Base-by-base conservation (phyloP, 2,329 filamentous ascomycete species). In the Diaporthe amygdali region DNA sequence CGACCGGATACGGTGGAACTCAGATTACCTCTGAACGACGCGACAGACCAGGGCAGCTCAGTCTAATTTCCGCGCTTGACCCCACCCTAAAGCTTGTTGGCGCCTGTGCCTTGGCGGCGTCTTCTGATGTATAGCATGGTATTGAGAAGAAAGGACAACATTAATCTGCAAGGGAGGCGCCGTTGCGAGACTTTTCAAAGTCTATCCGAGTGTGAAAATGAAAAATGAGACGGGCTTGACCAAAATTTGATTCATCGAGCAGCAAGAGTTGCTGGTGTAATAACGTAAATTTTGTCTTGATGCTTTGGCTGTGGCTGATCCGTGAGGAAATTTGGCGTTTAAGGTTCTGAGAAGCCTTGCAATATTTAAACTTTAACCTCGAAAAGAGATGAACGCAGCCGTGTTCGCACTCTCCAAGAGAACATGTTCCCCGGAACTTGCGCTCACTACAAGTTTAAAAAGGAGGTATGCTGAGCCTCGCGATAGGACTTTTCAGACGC, bases 31-130 rank as follows among this genome's bases (percentile, higher is more conserved):
- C 25, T 46, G 44, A 39, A 46, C 39, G 27, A 14, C 39, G 46
- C 7, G 15, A 63, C 25, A 63, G 9, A 41, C 20, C 44, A 27
- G 56, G 56, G 15, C 9, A 2, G 46, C 10, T 32, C 20, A 22
- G 17, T 22, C 39, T 27, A 63, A 46, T 63, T 63, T 63, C 56
- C 41, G 56, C 10, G 25, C 32, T n/a, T 9, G 27, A 20, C 17
- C 25, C 56, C 39, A 22, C 56, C 56, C 10, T 5, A 27, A 63
- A 47, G 56, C 39, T 63, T 63, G 56, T 63, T 44, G 27, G 17
- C 41, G 7, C 12, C 17, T 2, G 27, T n/a, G n/a, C 20, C 27
- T 47, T 63, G 56, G 56, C 56, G n/a, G 12, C 2, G n/a, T 17
- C 25, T 4, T 5, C 17, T 22, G 27, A 46, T n/a, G 12, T 17